Evolutionary conservation across 73 alveolate genomes (phyloP).

Genomic region (Uronychia binucleata): DNA sequence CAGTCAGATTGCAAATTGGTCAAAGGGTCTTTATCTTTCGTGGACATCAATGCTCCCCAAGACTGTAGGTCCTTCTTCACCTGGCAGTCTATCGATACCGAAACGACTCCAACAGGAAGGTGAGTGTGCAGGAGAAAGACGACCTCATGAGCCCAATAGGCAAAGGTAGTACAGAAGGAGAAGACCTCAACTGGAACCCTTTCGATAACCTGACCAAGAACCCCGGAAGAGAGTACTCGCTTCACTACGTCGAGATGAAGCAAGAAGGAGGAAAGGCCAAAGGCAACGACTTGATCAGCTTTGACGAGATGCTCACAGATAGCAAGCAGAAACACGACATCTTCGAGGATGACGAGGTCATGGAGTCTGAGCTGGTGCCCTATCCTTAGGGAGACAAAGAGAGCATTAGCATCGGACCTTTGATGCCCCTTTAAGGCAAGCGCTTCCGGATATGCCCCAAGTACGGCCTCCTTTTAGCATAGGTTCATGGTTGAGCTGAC

Average conservation of each 20-base stretch:
- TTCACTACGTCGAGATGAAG: not conserved
- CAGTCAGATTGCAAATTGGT: not conserved
- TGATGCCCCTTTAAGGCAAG: not conserved
- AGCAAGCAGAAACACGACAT: not conserved
- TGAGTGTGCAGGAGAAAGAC: not conserved
- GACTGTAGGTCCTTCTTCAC: not conserved
- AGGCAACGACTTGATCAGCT: not conserved
- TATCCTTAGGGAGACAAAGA: not conserved
- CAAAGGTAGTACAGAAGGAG: not conserved
- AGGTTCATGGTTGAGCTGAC: not conserved
- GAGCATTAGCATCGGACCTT: not conserved
- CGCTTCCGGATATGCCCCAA: not conserved
- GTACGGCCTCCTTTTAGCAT: not conserved
- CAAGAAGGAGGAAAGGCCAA: not conserved
- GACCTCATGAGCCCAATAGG: not conserved
- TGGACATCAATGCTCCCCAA: not conserved
- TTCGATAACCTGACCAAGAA: not conserved
- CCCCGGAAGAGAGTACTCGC: not conserved
- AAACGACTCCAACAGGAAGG: not conserved
- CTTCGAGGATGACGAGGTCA: not conserved
- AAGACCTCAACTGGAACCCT: not conserved
- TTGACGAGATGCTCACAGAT: not conserved
- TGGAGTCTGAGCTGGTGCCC: not conserved
- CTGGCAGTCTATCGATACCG: not conserved
- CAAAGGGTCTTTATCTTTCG: not conserved